A percentile compares a stretch with the other conserved stretches of the same genome.
phyloP scores from a whole-genome alignment of 495 filamentous ascomycete species.

The Aspergillus hancockii region DNA sequence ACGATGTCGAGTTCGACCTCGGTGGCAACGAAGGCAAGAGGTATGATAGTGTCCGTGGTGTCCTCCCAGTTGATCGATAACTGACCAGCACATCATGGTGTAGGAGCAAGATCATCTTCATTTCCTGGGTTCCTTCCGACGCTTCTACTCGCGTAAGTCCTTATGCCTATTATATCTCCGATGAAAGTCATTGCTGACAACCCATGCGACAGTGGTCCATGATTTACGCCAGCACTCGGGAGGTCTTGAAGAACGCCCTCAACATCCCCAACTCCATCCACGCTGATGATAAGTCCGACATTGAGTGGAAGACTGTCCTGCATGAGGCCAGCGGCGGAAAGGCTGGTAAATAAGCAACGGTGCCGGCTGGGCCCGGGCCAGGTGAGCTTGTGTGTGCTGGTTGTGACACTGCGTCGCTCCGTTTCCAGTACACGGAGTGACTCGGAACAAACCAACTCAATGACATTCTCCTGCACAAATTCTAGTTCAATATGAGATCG shows the following conservation, averaged over 20 bases:
- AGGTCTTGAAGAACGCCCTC: slow-evolving; percentile 83
- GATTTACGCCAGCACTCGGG: slow-evolving; percentile 96
- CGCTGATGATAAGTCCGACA: slow-evolving; percentile 88
- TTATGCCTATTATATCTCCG: background rate
- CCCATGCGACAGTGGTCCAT: slow-evolving; percentile 58
- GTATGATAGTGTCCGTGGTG: slow-evolving; percentile 43
- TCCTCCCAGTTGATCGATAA: background rate
- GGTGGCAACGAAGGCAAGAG: slow-evolving; percentile 77
- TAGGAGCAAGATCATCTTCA: slow-evolving; percentile 96
- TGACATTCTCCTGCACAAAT: slow-evolving; percentile 33
- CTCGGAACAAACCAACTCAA: slow-evolving; percentile 34
- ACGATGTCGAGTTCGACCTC: slow-evolving; percentile 86
- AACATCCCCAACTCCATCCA: slow-evolving; percentile 81
- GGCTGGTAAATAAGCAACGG: slow-evolving; percentile 42
- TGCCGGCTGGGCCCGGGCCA: slow-evolving; percentile 44
- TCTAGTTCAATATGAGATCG: slow-evolving; percentile 48
- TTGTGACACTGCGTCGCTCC: slow-evolving; percentile 20
- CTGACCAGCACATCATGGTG: slow-evolving; percentile 5
- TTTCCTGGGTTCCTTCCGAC: slow-evolving; percentile 88
- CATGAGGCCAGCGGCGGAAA: slow-evolving; percentile 78
- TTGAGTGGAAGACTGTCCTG: slow-evolving; percentile 80
- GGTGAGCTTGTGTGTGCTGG: slow-evolving; percentile 28
- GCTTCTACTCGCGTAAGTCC: slow-evolving; percentile 75
- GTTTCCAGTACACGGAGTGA: slow-evolving; percentile 22
- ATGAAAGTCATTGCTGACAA: slow-evolving; percentile 27